These are phyloP conservation scores for Spathaspora boniae DNA, from an alignment of 805 yeast genomes.

Conservation along the genomic window DNA sequence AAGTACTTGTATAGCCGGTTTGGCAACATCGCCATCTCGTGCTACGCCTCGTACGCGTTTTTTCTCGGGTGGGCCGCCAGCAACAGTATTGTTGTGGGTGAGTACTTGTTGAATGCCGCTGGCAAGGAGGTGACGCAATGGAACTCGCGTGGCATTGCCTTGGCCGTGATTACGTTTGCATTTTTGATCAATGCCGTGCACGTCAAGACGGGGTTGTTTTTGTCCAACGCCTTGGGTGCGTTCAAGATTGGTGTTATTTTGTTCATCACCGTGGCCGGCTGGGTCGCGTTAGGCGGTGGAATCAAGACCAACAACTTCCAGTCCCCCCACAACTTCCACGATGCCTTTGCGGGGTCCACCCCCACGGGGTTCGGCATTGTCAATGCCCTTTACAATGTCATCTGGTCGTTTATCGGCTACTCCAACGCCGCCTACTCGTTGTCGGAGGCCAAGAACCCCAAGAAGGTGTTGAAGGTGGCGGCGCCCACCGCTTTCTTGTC, in stretches of 20 bases:
- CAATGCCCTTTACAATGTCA: slow-evolving; percentile 74
- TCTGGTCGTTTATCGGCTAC: slow-evolving; percentile 83
- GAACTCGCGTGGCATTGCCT: slow-evolving; percentile 75
- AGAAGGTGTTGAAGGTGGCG: slow-evolving; percentile 62
- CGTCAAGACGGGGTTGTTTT: slow-evolving; percentile 61
- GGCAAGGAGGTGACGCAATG: slow-evolving; percentile 64
- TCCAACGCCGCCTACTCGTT: slow-evolving; percentile 81
- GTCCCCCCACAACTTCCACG: slow-evolving; percentile 54
- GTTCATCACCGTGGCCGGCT: slow-evolving; percentile 72
- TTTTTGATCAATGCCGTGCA: slow-evolving; percentile 59
- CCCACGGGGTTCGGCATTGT: slow-evolving; percentile 69
- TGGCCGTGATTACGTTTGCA: slow-evolving; percentile 69
- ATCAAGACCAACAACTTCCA: slow-evolving; percentile 44
- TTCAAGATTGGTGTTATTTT: slow-evolving; percentile 71
- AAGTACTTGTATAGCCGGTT: slow-evolving; percentile 71
- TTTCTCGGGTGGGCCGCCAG: slow-evolving; percentile 85
- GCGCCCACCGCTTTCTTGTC: slow-evolving; percentile 69
- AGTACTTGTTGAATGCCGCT: slow-evolving; percentile 73
- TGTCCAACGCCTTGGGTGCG: slow-evolving; percentile 62
- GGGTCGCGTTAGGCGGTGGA: slow-evolving; percentile 80
- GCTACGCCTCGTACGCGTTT: slow-evolving; percentile 66
- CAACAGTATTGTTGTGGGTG: slow-evolving; percentile 77
- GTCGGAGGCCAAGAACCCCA: slow-evolving; percentile 75
- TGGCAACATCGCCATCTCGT: slow-evolving; percentile 58
- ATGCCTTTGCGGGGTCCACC: slow-evolving; percentile 44